These are phyloP conservation scores for Aspergillus piperis DNA, from an alignment of 2,329 filamentous ascomycete species.

Conservation along the genomic window DNA sequence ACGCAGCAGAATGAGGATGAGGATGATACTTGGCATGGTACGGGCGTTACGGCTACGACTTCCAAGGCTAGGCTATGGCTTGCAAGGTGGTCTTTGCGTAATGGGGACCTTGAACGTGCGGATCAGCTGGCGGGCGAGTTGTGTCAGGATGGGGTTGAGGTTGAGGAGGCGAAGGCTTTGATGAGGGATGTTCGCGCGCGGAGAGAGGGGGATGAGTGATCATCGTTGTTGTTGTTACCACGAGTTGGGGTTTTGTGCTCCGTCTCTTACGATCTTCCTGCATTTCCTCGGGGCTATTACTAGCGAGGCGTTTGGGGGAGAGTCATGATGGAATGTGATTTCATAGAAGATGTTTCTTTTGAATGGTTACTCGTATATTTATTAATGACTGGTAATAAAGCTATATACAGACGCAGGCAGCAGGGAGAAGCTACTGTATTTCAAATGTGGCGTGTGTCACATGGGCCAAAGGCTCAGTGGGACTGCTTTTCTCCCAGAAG, in stretches of 20 bases:
- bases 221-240: not conserved
- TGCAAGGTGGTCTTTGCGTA: slow-evolving; percentile 75
- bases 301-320: slow-evolving; percentile 15
- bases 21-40: slow-evolving; percentile 54
- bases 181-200: slow-evolving; percentile 82
- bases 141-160: slow-evolving; percentile 92
- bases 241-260: not conserved
- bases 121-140: slow-evolving; percentile 84
- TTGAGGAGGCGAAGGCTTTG: slow-evolving; percentile 93
- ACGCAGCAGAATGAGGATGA: slow-evolving; percentile 43
- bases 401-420: not conserved
- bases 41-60: slow-evolving; percentile 87
- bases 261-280: not conserved
- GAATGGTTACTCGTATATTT: too few relatives aligned
- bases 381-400: too few relatives aligned
- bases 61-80: slow-evolving; percentile 94
- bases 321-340: not conserved
- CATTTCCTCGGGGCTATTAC: not conserved
- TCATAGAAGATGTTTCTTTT: not conserved
- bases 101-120: slow-evolving; percentile 72
- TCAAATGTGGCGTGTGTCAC: not conserved
- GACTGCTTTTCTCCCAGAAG: slow-evolving; percentile 21
- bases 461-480: slow-evolving; percentile 16
- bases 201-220: slow-evolving; percentile 55
- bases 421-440: not conserved